Evolutionary conservation across 176 grass and related monocot genomes (phyloP), one percentile per base, ranked within the genome.

Genomic region (Ananas comosus): DNA sequence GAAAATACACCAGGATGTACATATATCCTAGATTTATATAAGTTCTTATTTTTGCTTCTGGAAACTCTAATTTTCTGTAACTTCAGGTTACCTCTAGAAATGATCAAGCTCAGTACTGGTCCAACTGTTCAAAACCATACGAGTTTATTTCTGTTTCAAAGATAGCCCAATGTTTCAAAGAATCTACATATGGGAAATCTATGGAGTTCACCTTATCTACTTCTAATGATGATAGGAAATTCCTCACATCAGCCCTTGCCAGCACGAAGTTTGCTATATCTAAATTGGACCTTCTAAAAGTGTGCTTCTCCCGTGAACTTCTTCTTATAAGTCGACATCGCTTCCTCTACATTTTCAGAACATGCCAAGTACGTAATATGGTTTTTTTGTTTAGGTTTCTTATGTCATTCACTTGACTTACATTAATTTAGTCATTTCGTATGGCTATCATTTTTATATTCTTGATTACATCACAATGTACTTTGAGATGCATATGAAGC

Each of bases 101-200:
- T 77, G 88, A 91, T 73, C 88, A 91, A 78, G 79, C 76, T 67
- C 84, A 87, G 64, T 91, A 91, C 51, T 91, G 88, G 81, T 87
- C 79, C 48, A 72, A 85, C 25, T 53, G 50, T 63, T 82, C 85
- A 48, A 80, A 74, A 21, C 81, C 76, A 66, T 85, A 87, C 67
- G 66, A 13, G 7, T 87, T 87, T 70, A 27, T 91, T 82, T 63
- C 84, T 74, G 68, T 75, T 11, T 77, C 81, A 28, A 13, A 33
- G 57, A 87, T 91, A 76, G 88, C 85, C 65, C 58, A 69, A 51
- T 57, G 50, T 70, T 91, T 87, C 33, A 85, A 78, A 54, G 68
- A 87, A 74, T 87, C 85, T 18, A 65, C 87, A 49, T 77, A 85
- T 68, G 84, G 84, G 50, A 80, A 63, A 72, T 56, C 42, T 77